These are phyloP conservation scores for Kodamaea nitidulidarum DNA, from an alignment of 805 yeast genomes.

Conservation along the genomic window DNA sequence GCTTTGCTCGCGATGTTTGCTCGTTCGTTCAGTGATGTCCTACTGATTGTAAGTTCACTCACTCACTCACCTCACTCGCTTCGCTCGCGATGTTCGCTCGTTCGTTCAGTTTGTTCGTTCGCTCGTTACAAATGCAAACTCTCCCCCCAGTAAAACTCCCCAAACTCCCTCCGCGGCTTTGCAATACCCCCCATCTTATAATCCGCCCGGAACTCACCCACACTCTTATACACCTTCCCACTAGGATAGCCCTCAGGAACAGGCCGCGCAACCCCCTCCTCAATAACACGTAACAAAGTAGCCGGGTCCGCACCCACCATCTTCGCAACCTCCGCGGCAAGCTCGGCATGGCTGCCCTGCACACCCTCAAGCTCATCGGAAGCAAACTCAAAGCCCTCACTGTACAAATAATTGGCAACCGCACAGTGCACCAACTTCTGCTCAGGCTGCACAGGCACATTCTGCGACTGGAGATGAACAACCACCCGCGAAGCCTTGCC, in stretches of 20 bases:
- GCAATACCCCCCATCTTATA: slow-evolving; percentile 60
- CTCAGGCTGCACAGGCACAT: slow-evolving; percentile 16
- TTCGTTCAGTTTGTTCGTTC: too few species aligned
- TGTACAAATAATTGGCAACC: slow-evolving; percentile 23
- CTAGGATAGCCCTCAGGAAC: slow-evolving; percentile 43
- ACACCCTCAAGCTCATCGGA: slow-evolving; percentile 22
- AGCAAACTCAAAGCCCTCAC: slow-evolving; percentile 19
- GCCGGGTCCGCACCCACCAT: slow-evolving; percentile 7
- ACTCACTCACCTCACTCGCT: too few species aligned
- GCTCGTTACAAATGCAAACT: slow-evolving; percentile 11
- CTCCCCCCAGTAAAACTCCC: slow-evolving; percentile 23
- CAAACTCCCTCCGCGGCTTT: slow-evolving; percentile 38
- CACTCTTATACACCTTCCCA: slow-evolving; percentile 43
- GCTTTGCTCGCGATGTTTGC: too few species aligned
- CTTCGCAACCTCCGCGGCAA: slow-evolving; percentile 14
- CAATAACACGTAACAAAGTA: slow-evolving; percentile 15
- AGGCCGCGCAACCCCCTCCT: slow-evolving; percentile 19
- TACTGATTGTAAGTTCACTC: too few species aligned
- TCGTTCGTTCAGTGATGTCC: too few species aligned
- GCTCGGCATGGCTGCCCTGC: slow-evolving; percentile 15
- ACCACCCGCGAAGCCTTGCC: slow-evolving; percentile 18
- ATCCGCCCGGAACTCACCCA: slow-evolving; percentile 54
- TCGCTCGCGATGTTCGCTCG: too few species aligned
- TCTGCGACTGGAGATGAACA: slow-evolving; percentile 53
- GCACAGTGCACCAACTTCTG: slow-evolving; percentile 23